A percentile compares a stretch with the other conserved stretches of the same genome.
phyloP scores from a whole-genome alignment of 2,329 filamentous ascomycete genomes.

The Trichoderma sp. region DNA sequence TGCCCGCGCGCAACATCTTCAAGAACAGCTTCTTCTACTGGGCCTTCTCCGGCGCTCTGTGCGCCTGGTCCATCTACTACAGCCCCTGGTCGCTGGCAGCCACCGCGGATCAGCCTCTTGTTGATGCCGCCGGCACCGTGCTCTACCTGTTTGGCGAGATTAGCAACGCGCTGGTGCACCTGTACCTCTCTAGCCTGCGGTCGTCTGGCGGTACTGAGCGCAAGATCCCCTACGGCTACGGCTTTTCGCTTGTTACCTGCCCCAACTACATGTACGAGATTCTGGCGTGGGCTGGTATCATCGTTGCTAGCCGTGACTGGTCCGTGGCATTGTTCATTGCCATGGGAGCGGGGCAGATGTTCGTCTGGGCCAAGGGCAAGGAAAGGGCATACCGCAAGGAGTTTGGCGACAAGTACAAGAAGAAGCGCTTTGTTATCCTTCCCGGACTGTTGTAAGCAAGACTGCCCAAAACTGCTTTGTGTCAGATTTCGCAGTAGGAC shows the following conservation, averaged over 20 bases:
- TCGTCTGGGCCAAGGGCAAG: slow-evolving; percentile 86
- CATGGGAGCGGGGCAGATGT: slow-evolving; percentile 79
- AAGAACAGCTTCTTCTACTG: slow-evolving; percentile 97
- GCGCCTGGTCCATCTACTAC: slow-evolving; percentile 81
- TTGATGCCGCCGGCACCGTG: slow-evolving; percentile 70
- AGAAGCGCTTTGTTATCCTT: slow-evolving; percentile 83
- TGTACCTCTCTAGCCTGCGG: slow-evolving; percentile 76
- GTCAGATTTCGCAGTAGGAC: background rate
- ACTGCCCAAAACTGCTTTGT: background rate
- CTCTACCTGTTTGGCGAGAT: slow-evolving; percentile 79
- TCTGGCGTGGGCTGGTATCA: slow-evolving; percentile 82
- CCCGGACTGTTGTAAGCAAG: slow-evolving; percentile 71
- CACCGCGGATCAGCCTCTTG: slow-evolving; percentile 47
- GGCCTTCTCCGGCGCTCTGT: slow-evolving; percentile 76
- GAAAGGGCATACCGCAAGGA: slow-evolving; percentile 87
- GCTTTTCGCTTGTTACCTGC: slow-evolving; percentile 86
- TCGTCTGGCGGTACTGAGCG: slow-evolving; percentile 80
- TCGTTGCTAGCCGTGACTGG: slow-evolving; percentile 78
- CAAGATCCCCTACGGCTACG: slow-evolving; percentile 83
- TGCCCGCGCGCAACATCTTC: slow-evolving; percentile 89
- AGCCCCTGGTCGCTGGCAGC: slow-evolving; percentile 72
- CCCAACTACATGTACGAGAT: slow-evolving; percentile 97
- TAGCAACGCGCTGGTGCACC: slow-evolving; percentile 78
- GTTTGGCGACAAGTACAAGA: slow-evolving; percentile 93
- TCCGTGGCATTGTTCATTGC: slow-evolving; percentile 75